phyloP scores from a whole-genome alignment of 2,329 filamentous ascomycete species.

The Colletotrichum cordylinicola region DNA sequence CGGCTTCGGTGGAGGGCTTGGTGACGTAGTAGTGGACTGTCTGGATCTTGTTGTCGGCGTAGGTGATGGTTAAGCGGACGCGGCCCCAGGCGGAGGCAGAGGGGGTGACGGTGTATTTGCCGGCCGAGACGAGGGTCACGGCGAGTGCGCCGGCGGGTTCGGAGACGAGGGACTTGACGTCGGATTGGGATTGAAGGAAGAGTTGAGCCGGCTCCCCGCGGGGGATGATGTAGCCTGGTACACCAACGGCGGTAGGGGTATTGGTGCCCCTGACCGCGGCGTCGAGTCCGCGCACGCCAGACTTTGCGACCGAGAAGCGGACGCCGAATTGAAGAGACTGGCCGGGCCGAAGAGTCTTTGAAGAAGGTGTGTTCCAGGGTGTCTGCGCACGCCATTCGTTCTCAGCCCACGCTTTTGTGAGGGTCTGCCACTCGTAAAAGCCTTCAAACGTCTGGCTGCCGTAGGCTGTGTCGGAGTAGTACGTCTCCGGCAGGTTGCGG shows the following conservation, averaged over 20 bases:
- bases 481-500: conserved; percentile 53
- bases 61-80: conserved; percentile 50
- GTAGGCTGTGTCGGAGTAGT: conserved; percentile 46
- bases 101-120: conserved; percentile 47
- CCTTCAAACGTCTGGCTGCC: conserved; percentile 63
- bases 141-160: conserved; percentile 43
- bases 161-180: conserved; percentile 43
- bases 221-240: conserved; percentile 61
- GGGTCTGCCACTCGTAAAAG: conserved; percentile 64
- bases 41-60: conserved; percentile 52
- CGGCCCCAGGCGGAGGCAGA: conserved; percentile 53
- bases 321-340: conserved; percentile 54
- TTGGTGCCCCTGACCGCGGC: conserved; percentile 45
- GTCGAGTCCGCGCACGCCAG: conserved; percentile 53
- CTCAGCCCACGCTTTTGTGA: conserved; percentile 59
- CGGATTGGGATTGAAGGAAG: conserved; percentile 44
- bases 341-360: conserved; percentile 47
- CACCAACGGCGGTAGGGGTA: conserved; percentile 54
- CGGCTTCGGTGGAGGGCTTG: conserved; percentile 46
- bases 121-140: conserved; percentile 25
- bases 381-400: conserved; percentile 53
- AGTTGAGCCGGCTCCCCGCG: conserved; percentile 50
- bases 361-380: conserved; percentile 62
- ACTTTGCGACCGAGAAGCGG: conserved; percentile 52
- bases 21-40: conserved; percentile 63